Conservation (phyloP, 192 early-diverging fungal genomes). For the Coemansia sp. region DNA sequence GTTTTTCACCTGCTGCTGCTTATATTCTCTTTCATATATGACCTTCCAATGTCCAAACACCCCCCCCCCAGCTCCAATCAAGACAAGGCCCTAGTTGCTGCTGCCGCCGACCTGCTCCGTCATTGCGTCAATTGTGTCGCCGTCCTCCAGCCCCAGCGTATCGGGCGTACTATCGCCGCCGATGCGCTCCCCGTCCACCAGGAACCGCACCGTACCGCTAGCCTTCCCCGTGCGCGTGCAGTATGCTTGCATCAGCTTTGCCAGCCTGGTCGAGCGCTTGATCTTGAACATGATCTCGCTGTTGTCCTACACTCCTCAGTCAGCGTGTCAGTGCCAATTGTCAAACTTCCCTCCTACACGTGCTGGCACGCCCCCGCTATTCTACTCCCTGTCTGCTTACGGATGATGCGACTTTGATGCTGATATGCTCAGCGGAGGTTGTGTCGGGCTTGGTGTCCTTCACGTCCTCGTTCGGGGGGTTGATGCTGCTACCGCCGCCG, state of each 20-base stretch:
- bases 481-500: not conserved
- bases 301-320: conserved; percentile 50
- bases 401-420: conserved; percentile 82
- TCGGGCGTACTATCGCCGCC: conserved; percentile 75
- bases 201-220: conserved; percentile 74
- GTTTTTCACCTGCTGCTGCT: not conserved
- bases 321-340: not conserved
- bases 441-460: conserved; percentile 57
- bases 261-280: conserved; percentile 83
- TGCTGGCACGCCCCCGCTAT: not conserved
- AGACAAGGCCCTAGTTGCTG: not conserved
- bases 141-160: conserved; percentile 88
- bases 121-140: conserved; percentile 91
- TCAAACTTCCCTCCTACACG: not conserved
- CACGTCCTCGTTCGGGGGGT: conserved; percentile 22
- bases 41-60: too few species aligned
- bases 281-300: conserved; percentile 92
- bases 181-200: conserved; percentile 86
- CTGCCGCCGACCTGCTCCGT: conserved; percentile 86
- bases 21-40: too few species aligned
- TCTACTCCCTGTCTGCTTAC: conserved; percentile 47
- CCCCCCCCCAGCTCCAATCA: too few species aligned
- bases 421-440: conserved; percentile 69
- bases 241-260: conserved; percentile 94
- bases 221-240: conserved; percentile 80